Conservation (phyloP, 345 rosid genomes). For the Lumnitzera racemosa region DNA sequence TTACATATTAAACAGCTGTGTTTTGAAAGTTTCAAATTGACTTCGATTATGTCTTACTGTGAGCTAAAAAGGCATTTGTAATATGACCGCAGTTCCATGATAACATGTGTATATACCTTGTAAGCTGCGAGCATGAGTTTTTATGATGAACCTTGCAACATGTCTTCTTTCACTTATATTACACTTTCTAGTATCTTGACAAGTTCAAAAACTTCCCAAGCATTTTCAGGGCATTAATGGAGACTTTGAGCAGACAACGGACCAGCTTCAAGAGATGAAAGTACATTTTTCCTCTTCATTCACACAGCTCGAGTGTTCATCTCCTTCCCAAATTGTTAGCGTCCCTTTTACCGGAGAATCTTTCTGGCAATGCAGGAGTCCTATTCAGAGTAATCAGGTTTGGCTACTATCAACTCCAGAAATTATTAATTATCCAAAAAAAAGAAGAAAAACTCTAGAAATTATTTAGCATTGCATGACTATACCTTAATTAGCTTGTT, state of each 20-base stretch:
- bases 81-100: no score
- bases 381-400: constrained; percentile 40
- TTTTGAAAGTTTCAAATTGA: no score
- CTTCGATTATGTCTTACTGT: no score
- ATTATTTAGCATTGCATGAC: background rate
- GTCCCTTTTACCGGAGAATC: constrained; percentile 40
- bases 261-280: constrained; percentile 26
- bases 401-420: background rate
- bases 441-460: no score
- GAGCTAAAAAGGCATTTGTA: no score
- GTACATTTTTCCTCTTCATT: constrained; percentile 30
- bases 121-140: no score
- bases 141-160: no score
- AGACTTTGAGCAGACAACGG: constrained; percentile 14
- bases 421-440: no score
- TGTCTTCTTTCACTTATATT: constrained; percentile 3
- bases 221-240: constrained; percentile 21
- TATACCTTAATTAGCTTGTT: no score
- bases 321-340: constrained; percentile 36
- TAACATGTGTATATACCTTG: no score
- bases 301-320: constrained; percentile 36
- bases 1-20: no score
- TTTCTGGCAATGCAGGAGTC: constrained; percentile 66
- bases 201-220: background rate
- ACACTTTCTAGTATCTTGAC: constrained; percentile 7